Conservation (phyloP, 768 basidiomycete genomes). For the Collybia sp. region DNA sequence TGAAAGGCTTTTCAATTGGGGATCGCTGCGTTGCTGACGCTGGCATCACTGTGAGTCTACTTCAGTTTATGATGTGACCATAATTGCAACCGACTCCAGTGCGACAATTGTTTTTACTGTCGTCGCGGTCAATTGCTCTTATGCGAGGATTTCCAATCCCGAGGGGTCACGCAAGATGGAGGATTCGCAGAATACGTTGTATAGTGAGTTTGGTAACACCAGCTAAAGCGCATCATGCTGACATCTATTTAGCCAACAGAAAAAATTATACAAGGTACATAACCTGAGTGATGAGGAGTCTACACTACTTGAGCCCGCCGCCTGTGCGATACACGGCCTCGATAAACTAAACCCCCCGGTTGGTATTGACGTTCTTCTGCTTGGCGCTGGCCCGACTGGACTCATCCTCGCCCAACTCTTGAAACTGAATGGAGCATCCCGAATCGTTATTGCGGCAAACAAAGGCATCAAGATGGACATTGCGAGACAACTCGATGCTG, state of each 20-base stretch:
- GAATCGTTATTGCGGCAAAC: conserved; percentile 69
- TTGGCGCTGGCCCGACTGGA: conserved; percentile 91
- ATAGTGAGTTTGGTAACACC: conserved; percentile 47
- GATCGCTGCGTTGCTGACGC: conserved; percentile 87
- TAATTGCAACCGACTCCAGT: conserved; percentile 35
- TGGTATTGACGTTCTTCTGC: conserved; percentile 77
- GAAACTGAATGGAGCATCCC: conserved; percentile 68
- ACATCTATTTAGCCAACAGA: conserved; percentile 30
- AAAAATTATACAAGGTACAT: conserved; percentile 83
- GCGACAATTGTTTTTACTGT: conserved; percentile 85
- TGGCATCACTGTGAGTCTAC: conserved; percentile 47
- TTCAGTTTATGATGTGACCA: conserved; percentile 4
- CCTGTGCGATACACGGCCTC: conserved; percentile 89
- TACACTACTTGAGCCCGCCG: conserved; percentile 84
- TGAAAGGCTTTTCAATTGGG: conserved; percentile 69
- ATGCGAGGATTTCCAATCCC: conserved; percentile 81
- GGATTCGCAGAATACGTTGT: conserved; percentile 89
- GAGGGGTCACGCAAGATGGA: conserved; percentile 77
- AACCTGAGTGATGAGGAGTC: conserved; percentile 87
- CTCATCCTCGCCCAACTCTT: conserved; percentile 82
- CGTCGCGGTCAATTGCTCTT: conserved; percentile 76
- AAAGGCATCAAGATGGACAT: conserved; percentile 77
- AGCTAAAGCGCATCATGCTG: too few species aligned
- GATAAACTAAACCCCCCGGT: conserved; percentile 83
- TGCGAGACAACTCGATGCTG: conserved; percentile 63